Conservation (phyloP, 371 early-diverging fungal species). For the Haplosporangium sp. region DNA sequence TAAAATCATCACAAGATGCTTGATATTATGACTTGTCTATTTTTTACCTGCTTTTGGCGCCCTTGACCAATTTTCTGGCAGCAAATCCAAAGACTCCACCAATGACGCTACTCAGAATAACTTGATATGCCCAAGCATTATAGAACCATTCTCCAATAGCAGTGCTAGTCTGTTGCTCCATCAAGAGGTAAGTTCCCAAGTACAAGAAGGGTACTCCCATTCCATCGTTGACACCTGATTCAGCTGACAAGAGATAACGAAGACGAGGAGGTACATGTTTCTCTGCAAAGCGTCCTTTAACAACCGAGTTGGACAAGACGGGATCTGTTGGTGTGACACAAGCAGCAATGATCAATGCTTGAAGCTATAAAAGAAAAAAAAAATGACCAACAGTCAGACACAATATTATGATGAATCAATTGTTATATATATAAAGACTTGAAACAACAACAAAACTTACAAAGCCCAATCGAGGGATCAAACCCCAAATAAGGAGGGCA, state of each 20-base stretch:
- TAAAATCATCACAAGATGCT: too few relatives aligned
- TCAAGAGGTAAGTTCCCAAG: constrained; percentile 77
- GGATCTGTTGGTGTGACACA: constrained; percentile 98
- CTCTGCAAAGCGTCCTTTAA: constrained; percentile 96
- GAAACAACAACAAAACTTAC: constrained; percentile 57
- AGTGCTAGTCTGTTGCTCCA: constrained; percentile 63
- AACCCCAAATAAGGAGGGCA: constrained; percentile 74
- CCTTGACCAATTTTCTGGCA: constrained; percentile 76
- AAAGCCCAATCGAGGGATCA: constrained; percentile 73
- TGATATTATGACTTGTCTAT: too few relatives aligned
- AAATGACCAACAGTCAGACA: too few relatives aligned
- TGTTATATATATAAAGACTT: too few relatives aligned
- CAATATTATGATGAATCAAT: too few relatives aligned
- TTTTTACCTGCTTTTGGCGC: constrained; percentile 61
- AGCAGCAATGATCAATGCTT: constrained; percentile 85
- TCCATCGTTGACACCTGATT: constrained; percentile 62
- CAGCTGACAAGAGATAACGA: constrained; percentile 87
- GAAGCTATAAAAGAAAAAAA: constrained; percentile 57
- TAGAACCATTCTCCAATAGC: constrained; percentile 83
- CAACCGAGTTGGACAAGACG: constrained; percentile 92
- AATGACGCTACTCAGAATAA: constrained; percentile 77
- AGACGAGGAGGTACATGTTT: constrained; percentile 84
- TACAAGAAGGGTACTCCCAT: constrained; percentile 90
- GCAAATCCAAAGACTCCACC: constrained; percentile 86
- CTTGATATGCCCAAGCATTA: constrained; percentile 79